Base-by-base conservation (phyloP, 2,329 filamentous ascomycete genomes). In the Neonectria punicea region DNA sequence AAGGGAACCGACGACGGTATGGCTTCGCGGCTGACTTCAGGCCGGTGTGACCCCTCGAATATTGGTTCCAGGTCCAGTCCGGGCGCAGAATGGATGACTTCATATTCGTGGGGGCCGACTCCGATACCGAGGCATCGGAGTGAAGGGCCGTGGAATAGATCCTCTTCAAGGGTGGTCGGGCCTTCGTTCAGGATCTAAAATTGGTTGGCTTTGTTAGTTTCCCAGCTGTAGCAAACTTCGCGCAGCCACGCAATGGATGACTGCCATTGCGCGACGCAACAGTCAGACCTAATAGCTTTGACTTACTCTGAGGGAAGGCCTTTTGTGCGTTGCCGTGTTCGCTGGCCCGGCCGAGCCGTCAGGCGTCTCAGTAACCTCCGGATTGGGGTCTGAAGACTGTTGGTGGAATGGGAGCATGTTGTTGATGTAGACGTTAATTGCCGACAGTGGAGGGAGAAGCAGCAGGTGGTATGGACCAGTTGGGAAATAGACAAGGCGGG, bases 291-390 rank as follows among this genome's bases (percentile, higher is more conserved):
- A 4, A 9, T 30, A 2, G 22, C 22, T 30, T 49, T 14, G 22
- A 56, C 53, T 56, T 8, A 56, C 53, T 20, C 39, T 46, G n/a
- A 43, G 39, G 25, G 39, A 56, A 4, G 39, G 53, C 25, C 34
- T 56, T 30, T 32, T 53, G 36, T 7, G 39, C 8, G 25, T 25
- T 10, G 20, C 14, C 18, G 39, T 25, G 8, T 14, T 18, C 18
- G 14, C 22, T 14, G 53, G 20, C 11, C 16, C 44, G 16, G 5
- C 41, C 6, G 16, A 16, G 39, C 9, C 39, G 4, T 9, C 18
- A 13, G 22, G 39, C 16, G 22, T n/a, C 10, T 43, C 36, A 39
- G 39, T 20, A 18, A 7, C 8, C 5, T 2, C 39, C n/a, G 39
- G 16, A 20, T 20, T 11, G 39, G 39, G 18, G 7, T 28, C 46